These are phyloP conservation scores for Boletellus sp. DNA, from an alignment of 768 basidiomycete species.

Conservation along the genomic window DNA sequence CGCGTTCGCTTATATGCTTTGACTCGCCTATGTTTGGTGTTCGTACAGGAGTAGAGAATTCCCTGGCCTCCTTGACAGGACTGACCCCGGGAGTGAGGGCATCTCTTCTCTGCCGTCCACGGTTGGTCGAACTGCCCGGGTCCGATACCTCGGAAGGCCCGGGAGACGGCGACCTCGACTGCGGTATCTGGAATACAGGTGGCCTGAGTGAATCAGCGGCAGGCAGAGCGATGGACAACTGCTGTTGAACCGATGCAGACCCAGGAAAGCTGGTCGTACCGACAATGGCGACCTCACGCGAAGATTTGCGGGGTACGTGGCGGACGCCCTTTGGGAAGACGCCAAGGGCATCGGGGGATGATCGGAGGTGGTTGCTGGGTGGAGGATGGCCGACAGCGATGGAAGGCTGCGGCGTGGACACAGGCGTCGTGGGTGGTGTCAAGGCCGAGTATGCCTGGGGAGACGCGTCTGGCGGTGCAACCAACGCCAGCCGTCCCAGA, in stretches of 20 bases:
- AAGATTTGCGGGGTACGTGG: constrained; percentile 41
- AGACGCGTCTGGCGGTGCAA: constrained; percentile 70
- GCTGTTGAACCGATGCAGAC: constrained; percentile 26
- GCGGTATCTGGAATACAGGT: constrained; percentile 36
- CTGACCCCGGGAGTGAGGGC: constrained; percentile 31
- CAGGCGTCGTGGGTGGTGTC: constrained; percentile 49
- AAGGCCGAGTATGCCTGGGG: constrained; percentile 50
- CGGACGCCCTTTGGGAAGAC: constrained; percentile 28
- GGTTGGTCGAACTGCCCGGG: constrained; percentile 27
- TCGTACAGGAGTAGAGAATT: constrained; percentile 31
- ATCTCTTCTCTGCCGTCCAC: constrained; percentile 32
- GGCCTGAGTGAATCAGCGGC: constrained; percentile 32
- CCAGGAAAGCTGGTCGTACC: constrained; percentile 38
- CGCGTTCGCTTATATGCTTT: constrained; percentile 56
- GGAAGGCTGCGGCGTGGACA: constrained; percentile 21
- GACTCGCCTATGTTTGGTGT: constrained; percentile 63
- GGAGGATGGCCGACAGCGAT: constrained; percentile 7
- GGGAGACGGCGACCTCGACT: constrained; percentile 33
- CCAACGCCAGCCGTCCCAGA: constrained; percentile 52
- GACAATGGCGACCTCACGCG: constrained; percentile 52
- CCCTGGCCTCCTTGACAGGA: constrained; percentile 26
- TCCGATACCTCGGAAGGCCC: constrained; percentile 30
- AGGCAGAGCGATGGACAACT: constrained; percentile 28
- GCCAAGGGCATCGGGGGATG: constrained; percentile 45
- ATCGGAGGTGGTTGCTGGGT: constrained; percentile 37